These are phyloP conservation scores for Cordyceps pruinosa DNA, from an alignment of 2,329 filamentous ascomycete genomes.

Conservation along the genomic window DNA sequence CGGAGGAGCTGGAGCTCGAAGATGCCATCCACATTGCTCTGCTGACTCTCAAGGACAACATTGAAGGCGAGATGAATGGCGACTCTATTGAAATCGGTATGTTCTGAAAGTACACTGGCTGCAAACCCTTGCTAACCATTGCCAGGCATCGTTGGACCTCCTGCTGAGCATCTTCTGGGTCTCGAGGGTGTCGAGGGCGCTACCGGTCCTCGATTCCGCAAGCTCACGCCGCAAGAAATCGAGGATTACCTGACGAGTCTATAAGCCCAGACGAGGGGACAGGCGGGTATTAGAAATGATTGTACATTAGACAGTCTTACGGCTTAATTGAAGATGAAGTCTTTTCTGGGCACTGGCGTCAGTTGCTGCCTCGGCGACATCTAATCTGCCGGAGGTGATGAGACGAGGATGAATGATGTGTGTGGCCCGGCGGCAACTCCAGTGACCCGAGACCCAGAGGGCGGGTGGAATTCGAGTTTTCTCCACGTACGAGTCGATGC, in stretches of 20 bases:
- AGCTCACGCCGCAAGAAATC: constrained; percentile 94
- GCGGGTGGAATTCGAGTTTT: constrained; percentile 25
- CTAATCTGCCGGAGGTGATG: background rate
- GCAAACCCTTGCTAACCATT: constrained; percentile 19
- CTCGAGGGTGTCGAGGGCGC: constrained; percentile 84
- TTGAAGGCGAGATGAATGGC: constrained; percentile 98
- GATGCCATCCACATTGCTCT: constrained; percentile 98
- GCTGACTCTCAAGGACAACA: constrained; percentile 96
- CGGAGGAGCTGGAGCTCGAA: constrained; percentile 91
- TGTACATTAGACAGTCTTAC: constrained; percentile 45
- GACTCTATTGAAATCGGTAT: constrained; percentile 96
- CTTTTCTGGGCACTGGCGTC: constrained; percentile 15
- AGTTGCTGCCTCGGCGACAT: constrained; percentile 8
- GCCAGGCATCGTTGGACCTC: constrained; percentile 85
- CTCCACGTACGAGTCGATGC: constrained; percentile 28
- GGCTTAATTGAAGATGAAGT: constrained; percentile 26
- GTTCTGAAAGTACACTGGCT: background rate
- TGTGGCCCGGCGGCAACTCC: constrained; percentile 40
- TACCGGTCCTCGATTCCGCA: constrained; percentile 80
- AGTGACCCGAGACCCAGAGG: constrained; percentile 23
- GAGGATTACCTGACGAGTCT: constrained; percentile 99
- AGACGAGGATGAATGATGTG: constrained; percentile 1
- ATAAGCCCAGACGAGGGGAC: constrained; percentile 41
- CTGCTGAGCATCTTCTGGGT: constrained; percentile 86
- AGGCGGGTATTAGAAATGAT: constrained; percentile 16